A percentile compares a stretch with the other conserved stretches of the same genome.
These are phyloP conservation scores for Salvia rosmarinus DNA, from an alignment of 257 asterid genomes.

Conservation along the genomic window DNA sequence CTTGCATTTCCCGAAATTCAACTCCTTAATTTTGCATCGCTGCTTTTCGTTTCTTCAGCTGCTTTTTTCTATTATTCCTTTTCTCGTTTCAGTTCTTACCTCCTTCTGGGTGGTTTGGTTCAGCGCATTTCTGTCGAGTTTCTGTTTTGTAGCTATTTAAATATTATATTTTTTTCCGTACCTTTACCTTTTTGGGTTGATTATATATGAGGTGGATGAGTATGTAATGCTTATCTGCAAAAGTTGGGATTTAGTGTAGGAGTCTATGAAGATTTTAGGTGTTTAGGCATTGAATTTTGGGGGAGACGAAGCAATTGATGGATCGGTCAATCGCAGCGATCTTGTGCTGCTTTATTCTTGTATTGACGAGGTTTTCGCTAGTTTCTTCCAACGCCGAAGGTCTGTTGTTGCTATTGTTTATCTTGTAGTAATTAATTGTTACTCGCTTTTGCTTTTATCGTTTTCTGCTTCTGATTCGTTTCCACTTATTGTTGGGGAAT, in stretches of 20 bases:
- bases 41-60: conserved; percentile 26
- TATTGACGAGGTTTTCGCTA: conserved; percentile 44
- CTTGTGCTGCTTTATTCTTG: conserved; percentile 48
- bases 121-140: neutral
- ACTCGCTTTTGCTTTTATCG: neutral
- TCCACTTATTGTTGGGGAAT: conserved; percentile 24
- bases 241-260: conserved; percentile 33
- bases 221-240: conserved; percentile 23
- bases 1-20: conserved; percentile 31
- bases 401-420: conserved; percentile 27
- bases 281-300: conserved; percentile 25
- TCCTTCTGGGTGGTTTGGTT: conserved; percentile 13
- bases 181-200: conserved; percentile 2
- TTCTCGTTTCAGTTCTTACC: neutral
- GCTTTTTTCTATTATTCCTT: neutral
- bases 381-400: conserved; percentile 88
- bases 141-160: neutral
- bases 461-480: neutral
- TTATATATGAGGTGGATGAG: conserved; percentile 30
- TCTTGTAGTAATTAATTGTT: neutral
- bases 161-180: neutral
- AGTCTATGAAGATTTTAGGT: conserved; percentile 33
- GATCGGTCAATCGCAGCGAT: conserved; percentile 61
- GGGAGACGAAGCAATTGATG: conserved; percentile 43
- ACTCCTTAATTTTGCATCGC: conserved; percentile 15